Base-by-base conservation (phyloP, 192 early-diverging fungal genomes). In the Backusella liffmaniae region DNA sequence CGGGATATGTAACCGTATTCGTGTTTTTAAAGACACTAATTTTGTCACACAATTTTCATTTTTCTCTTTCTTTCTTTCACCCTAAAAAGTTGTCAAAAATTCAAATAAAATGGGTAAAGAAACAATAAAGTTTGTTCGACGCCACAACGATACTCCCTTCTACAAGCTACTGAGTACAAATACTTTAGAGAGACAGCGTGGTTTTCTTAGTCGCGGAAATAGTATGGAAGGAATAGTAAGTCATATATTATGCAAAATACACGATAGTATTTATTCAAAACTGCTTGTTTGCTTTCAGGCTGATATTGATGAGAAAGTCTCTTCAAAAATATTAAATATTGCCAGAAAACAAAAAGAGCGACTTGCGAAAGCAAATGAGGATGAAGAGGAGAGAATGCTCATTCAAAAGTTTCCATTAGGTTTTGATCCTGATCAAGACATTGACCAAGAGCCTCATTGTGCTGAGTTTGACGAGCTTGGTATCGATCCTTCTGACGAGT, bases 291-390 rank as follows among this genome's bases (percentile, higher is more conserved):
- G 8, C 70, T 12, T 75, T 36, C 76, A 90, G 90, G 85, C 84
- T 82, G 90, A 84, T 70, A 86, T 98, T 16, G 97, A 98, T 80
- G 88, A 91, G 65, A 96, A 94, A 78, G 91, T 95, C 42, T 97
- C 97, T 13, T 88, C 87, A 81, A 94, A 94, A 73, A 95, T 98
- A 85, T 80, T 98, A 73, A 80, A 90, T 75, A 91, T 99, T 75
- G 96, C 94, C 49, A 86, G 89, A 78, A 88, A 94, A 78, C 97
- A 99, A 85, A 97, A 98, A 84, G 91, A 93, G 23, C 96, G 98
- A 81, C 80, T 97, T 7, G 90, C 89, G 56, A 85, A 67, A 6
- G 79, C 80, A 34, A 77, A 85, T 0, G 83, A 85, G 34, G 86
- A 86, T 44, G 83, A 88, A 44, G 80, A 83, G 21, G 73, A 84